phyloP scores from a whole-genome alignment of 176 grass and related monocot species.

The Neostapfia colusana region DNA sequence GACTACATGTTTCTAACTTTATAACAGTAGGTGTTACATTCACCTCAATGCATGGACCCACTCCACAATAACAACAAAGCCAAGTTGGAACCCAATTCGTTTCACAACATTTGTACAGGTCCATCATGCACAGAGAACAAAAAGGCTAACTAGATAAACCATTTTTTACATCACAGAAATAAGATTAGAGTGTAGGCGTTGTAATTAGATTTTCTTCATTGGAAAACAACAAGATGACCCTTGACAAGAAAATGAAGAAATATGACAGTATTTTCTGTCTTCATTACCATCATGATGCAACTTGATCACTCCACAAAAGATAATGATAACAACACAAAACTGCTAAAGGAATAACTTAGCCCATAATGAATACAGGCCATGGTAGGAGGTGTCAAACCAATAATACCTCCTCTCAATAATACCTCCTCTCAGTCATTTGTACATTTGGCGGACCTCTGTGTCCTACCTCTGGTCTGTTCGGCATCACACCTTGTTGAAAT shows the following conservation, averaged over 20 bases:
- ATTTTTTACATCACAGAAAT: not conserved
- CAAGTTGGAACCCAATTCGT: too few relatives aligned
- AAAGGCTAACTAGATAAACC: too few relatives aligned
- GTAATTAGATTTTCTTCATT: not conserved
- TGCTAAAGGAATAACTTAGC: conserved; percentile 10
- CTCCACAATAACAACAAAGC: too few relatives aligned
- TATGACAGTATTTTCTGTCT: too few relatives aligned
- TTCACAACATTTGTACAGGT: not conserved
- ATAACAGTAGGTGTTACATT: not conserved
- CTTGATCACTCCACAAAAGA: too few relatives aligned
- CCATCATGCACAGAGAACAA: not conserved
- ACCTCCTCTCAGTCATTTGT: conserved; percentile 53
- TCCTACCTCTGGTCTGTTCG: conserved; percentile 39
- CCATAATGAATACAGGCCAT: not conserved
- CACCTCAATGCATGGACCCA: not conserved
- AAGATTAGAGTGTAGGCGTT: not conserved
- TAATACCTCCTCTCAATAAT: too few relatives aligned
- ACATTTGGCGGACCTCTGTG: conserved; percentile 40
- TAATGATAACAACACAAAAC: too few relatives aligned
- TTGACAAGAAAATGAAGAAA: not conserved
- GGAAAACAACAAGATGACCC: not conserved
- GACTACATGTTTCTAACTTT: not conserved
- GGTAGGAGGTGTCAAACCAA: conserved; percentile 3
- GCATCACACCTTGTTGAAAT: conserved; percentile 38
- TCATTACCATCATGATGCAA: too few relatives aligned